These are phyloP conservation scores for Ophiostoma angusticollis DNA, from an alignment of 2,329 filamentous ascomycete genomes.

Conservation along the genomic window DNA sequence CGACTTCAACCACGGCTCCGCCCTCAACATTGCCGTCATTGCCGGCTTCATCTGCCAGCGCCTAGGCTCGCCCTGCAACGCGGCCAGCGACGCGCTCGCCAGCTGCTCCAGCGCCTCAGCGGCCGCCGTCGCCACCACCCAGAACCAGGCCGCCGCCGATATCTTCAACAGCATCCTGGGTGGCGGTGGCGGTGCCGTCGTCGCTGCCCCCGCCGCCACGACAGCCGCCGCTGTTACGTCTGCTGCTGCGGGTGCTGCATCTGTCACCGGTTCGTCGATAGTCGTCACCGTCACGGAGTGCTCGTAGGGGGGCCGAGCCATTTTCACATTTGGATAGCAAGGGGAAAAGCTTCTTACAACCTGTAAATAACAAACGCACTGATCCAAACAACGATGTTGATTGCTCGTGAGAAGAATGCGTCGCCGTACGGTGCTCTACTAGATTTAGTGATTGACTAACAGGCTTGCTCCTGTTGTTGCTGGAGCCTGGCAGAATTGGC, in stretches of 20 bases:
- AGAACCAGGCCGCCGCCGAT: conserved; percentile 23
- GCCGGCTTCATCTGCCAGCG: conserved; percentile 35
- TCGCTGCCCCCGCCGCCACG: conserved; percentile 4
- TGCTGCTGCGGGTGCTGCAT: conserved; percentile 3
- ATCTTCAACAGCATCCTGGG: conserved; percentile 21
- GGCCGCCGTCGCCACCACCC: conserved; percentile 17
- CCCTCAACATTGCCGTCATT: conserved; percentile 33
- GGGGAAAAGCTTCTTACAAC: too few relatives aligned
- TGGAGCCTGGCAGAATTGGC: too few relatives aligned
- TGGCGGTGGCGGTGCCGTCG: conserved; percentile 9
- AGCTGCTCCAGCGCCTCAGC: conserved; percentile 18
- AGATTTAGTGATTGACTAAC: too few relatives aligned
- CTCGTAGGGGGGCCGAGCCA: conserved; percentile 4
- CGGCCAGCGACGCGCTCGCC: conserved; percentile 17
- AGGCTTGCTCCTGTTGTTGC: too few relatives aligned
- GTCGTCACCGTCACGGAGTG: conserved; percentile 17
- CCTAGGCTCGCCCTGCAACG: conserved; percentile 23
- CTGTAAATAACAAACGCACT: too few relatives aligned
- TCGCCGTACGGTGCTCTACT: too few relatives aligned
- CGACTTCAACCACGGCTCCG: conserved; percentile 34
- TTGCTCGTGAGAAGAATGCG: too few relatives aligned
- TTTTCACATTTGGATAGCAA: too few relatives aligned
- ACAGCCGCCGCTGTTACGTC: conserved; percentile 3
- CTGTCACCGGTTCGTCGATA: conserved; percentile 8
- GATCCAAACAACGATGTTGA: too few relatives aligned